Percentiles rank a stretch among this genome's conserved stretches.
Conservation (phyloP, 129 eudicot species). For the carrot (Daucus carota) region DH1_v3.0 NC_030387.2:3181501-3182000, state of each 20-base stretch:
- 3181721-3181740: slow-evolving; percentile 83
- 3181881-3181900: slow-evolving; percentile 93
- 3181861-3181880: slow-evolving; percentile 83
- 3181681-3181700: slow-evolving; percentile 99
- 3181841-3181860: slow-evolving; percentile 72
- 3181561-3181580: not conserved
- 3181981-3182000: too few relatives aligned
- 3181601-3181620: slow-evolving; percentile 54
- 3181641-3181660: slow-evolving; percentile 73
- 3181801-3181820: slow-evolving; percentile 96
- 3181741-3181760: slow-evolving; percentile 89
- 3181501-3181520: not conserved
- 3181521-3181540: not conserved
- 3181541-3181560: not conserved
- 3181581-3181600: not conserved
- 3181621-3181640: slow-evolving; percentile 91
- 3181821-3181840: slow-evolving; percentile 86
- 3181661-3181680: slow-evolving; percentile 88
- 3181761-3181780: slow-evolving; percentile 97
- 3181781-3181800: slow-evolving; percentile 93
- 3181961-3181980: too few relatives aligned
- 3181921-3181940: too few relatives aligned
- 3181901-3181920: slow-evolving; percentile 93
- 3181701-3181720: slow-evolving; percentile 88
- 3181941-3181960: too few relatives aligned